A percentile compares a stretch with the other conserved stretches of the same genome.
Evolutionary conservation across 2,329 filamentous ascomycete species (phyloP).

Genomic region (Phyllosticta citrichinensis): DNA sequence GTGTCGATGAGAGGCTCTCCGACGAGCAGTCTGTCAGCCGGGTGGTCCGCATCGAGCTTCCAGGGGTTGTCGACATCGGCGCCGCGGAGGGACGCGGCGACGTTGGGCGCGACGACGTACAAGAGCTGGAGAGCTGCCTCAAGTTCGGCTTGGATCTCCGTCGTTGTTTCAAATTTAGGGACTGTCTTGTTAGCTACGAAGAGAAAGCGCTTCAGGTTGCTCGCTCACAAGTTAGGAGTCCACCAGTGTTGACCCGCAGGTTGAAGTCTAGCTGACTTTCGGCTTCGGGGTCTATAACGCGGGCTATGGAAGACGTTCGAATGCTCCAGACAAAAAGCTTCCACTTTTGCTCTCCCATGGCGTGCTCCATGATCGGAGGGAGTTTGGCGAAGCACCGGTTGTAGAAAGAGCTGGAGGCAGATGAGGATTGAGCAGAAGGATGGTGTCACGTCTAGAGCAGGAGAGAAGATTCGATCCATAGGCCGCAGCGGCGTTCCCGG

Average conservation of each 20-base stretch:
- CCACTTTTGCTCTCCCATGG: too few species aligned
- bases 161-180: background rate
- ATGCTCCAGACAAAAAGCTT: too few species aligned
- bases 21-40: background rate
- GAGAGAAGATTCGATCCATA: too few species aligned
- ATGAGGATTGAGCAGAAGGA: too few species aligned
- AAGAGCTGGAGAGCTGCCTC: background rate
- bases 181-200: background rate
- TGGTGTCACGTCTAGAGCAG: too few species aligned
- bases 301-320: too few species aligned
- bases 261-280: too few species aligned
- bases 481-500: too few species aligned
- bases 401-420: too few species aligned
- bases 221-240: background rate
- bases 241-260: background rate
- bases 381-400: too few species aligned
- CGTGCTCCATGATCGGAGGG: too few species aligned
- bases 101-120: background rate
- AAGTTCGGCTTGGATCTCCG: background rate
- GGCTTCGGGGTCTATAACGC: too few species aligned
- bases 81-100: background rate
- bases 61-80: background rate
- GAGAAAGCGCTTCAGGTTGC: background rate
- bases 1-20: background rate
- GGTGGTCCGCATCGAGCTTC: background rate